Base-by-base conservation (phyloP, 306 rosid species). In the Quercus agrifolia region DNA sequence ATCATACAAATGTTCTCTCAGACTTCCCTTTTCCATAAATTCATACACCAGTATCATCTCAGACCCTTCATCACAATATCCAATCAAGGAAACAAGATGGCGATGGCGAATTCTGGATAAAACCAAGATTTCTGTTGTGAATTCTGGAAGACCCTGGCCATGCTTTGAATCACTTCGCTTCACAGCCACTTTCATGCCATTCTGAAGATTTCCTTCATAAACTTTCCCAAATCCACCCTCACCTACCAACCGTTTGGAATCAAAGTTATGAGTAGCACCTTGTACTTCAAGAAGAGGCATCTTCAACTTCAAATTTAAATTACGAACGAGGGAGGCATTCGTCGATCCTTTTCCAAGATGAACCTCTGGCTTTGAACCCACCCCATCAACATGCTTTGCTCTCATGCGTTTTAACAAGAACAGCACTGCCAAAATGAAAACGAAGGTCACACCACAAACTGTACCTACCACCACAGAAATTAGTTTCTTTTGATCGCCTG, bases 31-130 rank as follows among this genome's bases (percentile, higher is more conserved):
- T 54, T 88, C 90, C 90, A 84, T 86, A 76, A 83, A 86, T 62
- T 84, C 92, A 38, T 86, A 88, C 20, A 88, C 88, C 28, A 88
- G 85, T 6, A 86, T 88, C 90, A 88, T 88, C 84, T 86, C 92
- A 4, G 71, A 41, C 70, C 70, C 83, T 23, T 88, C 92, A 5
- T 88, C 83, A 12, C 92, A 88, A 55, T 88, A 86, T 14, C 88
- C 92, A 0, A 88, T 82, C 11, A 88, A 64, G 31, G 90, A 86
- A 80, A 88, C 90, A 23, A 88, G 88, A 68, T 88, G 88, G 41
- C 79, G 74, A 74, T 88, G 92, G 11, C 84, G 90, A 70, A 88
- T 88, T 79, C 83, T 84, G 10, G 92, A 88, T 64, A 88, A 73
- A 67, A 88, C 85, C 87, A 68, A 82, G 74, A 88, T 79, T 85